phyloP scores from a whole-genome alignment of 2,329 filamentous ascomycete species.

The Drechslerella dactyloides region DNA sequence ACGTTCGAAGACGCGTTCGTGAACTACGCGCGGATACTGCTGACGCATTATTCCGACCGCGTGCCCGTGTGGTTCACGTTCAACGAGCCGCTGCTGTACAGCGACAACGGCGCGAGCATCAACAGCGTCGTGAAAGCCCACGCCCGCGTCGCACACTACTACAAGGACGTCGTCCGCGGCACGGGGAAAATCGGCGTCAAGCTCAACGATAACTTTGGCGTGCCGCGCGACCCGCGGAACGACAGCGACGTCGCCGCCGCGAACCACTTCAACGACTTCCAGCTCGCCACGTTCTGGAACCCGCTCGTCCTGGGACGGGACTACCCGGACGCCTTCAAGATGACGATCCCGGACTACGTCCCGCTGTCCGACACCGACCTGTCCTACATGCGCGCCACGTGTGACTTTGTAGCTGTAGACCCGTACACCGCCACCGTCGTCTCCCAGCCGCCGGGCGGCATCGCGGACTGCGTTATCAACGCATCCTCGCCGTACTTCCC shows the following conservation, averaged over 20 bases:
- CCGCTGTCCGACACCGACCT: constrained; percentile 14
- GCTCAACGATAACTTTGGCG: constrained; percentile 27
- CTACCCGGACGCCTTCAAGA: constrained; percentile 19
- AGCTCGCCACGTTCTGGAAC: constrained; percentile 25
- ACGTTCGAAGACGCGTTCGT: constrained; percentile 63
- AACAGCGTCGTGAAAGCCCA: constrained; percentile 62
- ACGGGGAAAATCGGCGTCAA: constrained; percentile 59
- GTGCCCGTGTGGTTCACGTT: constrained; percentile 65
- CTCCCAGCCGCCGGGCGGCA: constrained; percentile 61
- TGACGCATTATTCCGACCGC: constrained; percentile 63
- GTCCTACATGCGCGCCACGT: constrained; percentile 21
- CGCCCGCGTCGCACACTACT: constrained; percentile 63
- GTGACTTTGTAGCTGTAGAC: constrained; percentile 66
- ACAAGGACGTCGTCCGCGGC: constrained; percentile 64
- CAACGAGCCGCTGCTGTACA: constrained; percentile 61
- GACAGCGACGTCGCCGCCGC: constrained; percentile 24
- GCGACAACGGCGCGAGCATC: constrained; percentile 58
- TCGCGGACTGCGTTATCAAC: constrained; percentile 63
- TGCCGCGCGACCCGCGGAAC: constrained; percentile 21
- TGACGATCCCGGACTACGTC: constrained; percentile 18
- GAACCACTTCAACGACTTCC: constrained; percentile 23
- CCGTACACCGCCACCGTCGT: constrained; percentile 67
- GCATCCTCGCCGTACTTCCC: constrained; percentile 61
- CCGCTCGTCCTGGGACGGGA: constrained; percentile 15
- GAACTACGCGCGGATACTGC: constrained; percentile 64